These are phyloP conservation scores for Starmerella kuoi DNA, from an alignment of 805 yeast species.

Conservation along the genomic window DNA sequence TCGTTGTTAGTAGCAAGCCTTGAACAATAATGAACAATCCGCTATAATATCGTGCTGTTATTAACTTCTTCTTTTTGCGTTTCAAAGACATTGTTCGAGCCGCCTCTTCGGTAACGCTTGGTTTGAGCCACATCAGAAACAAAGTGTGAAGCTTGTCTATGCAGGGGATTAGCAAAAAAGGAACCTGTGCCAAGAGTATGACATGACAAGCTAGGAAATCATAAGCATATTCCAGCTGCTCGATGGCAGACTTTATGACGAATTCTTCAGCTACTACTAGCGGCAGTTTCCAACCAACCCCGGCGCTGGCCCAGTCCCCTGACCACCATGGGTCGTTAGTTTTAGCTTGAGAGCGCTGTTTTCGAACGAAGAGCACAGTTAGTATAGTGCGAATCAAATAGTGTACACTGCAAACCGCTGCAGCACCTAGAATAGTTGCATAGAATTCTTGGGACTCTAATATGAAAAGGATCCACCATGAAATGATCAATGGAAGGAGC, in stretches of 20 bases:
- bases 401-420: constrained; percentile 45
- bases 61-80: constrained; percentile 50
- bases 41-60: constrained; percentile 11
- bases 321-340: constrained; percentile 60
- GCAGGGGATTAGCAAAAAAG: constrained; percentile 64
- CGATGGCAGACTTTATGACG: constrained; percentile 62
- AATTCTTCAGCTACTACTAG: constrained; percentile 74
- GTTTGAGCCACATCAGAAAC: constrained; percentile 91
- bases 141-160: constrained; percentile 85
- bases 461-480: constrained; percentile 54
- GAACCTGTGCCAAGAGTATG: constrained; percentile 67
- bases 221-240: constrained; percentile 78
- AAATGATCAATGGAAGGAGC: constrained; percentile 40
- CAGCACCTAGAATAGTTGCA: constrained; percentile 48
- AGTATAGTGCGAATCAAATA: constrained; percentile 42
- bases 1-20: constrained; percentile 1
- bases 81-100: constrained; percentile 70
- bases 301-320: constrained; percentile 41
- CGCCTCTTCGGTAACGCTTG: constrained; percentile 51
- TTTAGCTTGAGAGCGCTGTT: constrained; percentile 46
- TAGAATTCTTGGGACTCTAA: constrained; percentile 57
- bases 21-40: constrained; percentile 4
- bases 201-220: constrained; percentile 81
- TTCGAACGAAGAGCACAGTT: constrained; percentile 41
- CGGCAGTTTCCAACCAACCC: constrained; percentile 71